A percentile compares a stretch with the other conserved stretches of the same genome.
Evolutionary conservation across 805 yeast species (phyloP).

Genomic region (Candida morakotiae): DNA sequence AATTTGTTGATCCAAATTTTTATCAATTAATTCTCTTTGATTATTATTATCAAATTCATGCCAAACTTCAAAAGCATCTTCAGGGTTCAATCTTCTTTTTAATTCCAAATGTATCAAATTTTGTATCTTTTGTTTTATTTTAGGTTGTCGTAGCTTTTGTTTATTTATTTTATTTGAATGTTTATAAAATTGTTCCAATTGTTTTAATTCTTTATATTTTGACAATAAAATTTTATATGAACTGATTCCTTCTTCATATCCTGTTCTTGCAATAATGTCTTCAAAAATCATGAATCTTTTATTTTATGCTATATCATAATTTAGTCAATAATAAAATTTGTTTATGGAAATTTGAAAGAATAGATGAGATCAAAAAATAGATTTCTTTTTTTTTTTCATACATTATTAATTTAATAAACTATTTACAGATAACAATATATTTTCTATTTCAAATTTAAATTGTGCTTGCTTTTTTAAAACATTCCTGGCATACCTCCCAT

Average conservation of each 20-base stretch:
- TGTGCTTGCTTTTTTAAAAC: constrained; percentile 13
- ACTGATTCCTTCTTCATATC: constrained; percentile 5
- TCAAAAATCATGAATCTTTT: constrained; percentile 5
- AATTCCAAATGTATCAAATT: constrained; percentile 22
- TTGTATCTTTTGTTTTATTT: constrained; percentile 13
- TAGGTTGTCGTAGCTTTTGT: constrained; percentile 9
- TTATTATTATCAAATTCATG: constrained; percentile 12
- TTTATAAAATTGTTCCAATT: constrained; percentile 12
- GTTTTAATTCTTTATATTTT: constrained; percentile 16
- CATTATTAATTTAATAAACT: background rate
- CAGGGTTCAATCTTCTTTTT: constrained; percentile 22
- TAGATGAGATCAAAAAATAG: background rate
- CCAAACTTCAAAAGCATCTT: constrained; percentile 34
- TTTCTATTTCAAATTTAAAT: background rate
- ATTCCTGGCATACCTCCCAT: constrained; percentile 38
- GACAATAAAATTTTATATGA: constrained; percentile 8
- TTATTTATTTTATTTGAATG: constrained; percentile 5
- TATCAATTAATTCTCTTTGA: background rate
- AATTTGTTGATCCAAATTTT: background rate
- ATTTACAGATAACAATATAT: constrained; percentile 5
- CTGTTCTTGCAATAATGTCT: constrained; percentile 7
- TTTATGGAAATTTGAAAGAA: background rate
- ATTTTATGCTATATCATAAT: constrained; percentile 4
- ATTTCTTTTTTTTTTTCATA: constrained; percentile 6
- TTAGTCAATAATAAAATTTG: too few species aligned